Percentiles rank a stretch among this genome's conserved stretches.
phyloP scores from a whole-genome alignment of 371 early-diverging fungal genomes.

The Syncephalastrum contaminatum region DNA sequence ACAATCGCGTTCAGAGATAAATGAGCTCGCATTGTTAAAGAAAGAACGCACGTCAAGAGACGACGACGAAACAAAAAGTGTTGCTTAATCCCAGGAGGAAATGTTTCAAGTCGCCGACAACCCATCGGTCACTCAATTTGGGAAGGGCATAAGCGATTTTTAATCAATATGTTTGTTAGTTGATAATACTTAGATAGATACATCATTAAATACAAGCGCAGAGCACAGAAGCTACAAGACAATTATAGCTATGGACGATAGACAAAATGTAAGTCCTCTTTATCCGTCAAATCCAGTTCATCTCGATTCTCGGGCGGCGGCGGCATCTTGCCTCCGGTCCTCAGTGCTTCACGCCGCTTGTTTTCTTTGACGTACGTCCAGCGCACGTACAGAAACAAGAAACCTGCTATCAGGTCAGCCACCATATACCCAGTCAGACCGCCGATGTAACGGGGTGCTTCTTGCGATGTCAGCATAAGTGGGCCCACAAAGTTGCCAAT shows the following conservation, averaged over 20 bases:
- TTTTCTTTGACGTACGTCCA: conserved; percentile 8
- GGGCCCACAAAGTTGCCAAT: conserved; percentile 20
- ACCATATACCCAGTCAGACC: conserved; percentile 21
- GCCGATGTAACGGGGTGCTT: conserved; percentile 14
- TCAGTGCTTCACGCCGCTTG: neutral
- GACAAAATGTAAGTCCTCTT: conserved; percentile 38
- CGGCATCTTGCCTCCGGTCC: neutral
- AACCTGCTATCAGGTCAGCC: conserved; percentile 15
- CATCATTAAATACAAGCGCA: no score
- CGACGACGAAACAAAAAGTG: no score
- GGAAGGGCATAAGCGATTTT: no score
- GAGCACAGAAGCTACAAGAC: no score
- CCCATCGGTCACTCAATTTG: no score
- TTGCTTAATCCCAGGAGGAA: no score
- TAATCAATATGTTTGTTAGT: no score
- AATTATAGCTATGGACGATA: conserved; percentile 23
- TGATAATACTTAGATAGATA: no score
- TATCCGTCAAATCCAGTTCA: conserved; percentile 33
- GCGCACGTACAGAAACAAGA: conserved; percentile 16
- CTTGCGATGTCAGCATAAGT: conserved; percentile 13
- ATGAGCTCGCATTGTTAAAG: no score
- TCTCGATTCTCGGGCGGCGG: conserved; percentile 8
- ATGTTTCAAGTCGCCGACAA: no score
- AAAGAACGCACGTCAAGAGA: no score
- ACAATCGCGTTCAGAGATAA: no score